Conservation (phyloP, 2,329 filamentous ascomycete species). For the Podosphaera fusca region DNA sequence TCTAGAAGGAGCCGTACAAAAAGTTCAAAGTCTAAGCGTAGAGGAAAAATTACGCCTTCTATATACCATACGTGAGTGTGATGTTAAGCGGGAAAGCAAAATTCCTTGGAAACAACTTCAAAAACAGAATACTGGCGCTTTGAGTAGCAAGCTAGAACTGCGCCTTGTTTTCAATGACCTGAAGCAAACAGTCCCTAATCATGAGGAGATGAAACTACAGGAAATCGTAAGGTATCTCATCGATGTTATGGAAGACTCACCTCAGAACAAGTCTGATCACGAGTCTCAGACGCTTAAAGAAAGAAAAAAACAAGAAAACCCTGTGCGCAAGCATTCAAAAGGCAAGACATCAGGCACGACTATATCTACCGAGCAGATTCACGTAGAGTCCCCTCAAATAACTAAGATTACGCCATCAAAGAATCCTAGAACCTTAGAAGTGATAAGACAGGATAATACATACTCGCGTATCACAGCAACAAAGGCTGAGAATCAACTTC, state of each 20-base stretch:
- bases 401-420: too few species aligned
- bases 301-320: too few species aligned
- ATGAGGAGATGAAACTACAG: conserved; percentile 13
- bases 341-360: too few species aligned
- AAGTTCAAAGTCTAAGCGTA: conserved; percentile 21
- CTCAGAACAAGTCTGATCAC: conserved; percentile 7
- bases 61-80: conserved; percentile 21
- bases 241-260: conserved; percentile 8
- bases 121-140: conserved; percentile 19
- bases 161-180: conserved; percentile 13
- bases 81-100: conserved; percentile 20
- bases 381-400: too few species aligned
- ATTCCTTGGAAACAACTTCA: conserved; percentile 27
- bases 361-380: too few species aligned
- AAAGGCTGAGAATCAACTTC: too few species aligned
- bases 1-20: conserved; percentile 21
- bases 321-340: too few species aligned
- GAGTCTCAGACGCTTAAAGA: too few species aligned
- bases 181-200: conserved; percentile 9
- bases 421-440: too few species aligned
- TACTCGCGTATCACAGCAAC: too few species aligned
- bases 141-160: conserved; percentile 15
- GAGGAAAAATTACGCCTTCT: conserved; percentile 24
- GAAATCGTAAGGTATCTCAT: conserved; percentile 12
- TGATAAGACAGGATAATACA: too few species aligned